Conservation (phyloP, 1,284 basidiomycete species). For the Moesziomyces sp. region DNA sequence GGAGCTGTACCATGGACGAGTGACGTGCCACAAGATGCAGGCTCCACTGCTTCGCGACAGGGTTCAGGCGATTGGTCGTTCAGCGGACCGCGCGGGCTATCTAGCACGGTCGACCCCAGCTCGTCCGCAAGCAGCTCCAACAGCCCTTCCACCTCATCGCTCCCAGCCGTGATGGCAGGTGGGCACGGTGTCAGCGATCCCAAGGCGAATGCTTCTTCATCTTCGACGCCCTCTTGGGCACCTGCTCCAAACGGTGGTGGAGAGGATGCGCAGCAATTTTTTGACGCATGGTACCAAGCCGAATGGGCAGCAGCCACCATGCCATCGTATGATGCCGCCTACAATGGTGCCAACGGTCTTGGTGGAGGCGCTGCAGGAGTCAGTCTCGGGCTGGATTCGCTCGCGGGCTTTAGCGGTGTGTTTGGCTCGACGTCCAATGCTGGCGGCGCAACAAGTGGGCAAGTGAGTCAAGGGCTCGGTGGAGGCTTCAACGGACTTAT, state of each 20-base stretch:
- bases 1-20: neutral
- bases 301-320: constrained; percentile 52
- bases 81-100: constrained; percentile 16
- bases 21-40: constrained; percentile 12
- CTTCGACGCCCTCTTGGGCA: constrained; percentile 27
- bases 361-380: constrained; percentile 39
- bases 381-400: constrained; percentile 33
- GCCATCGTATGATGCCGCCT: constrained; percentile 46
- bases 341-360: constrained; percentile 27
- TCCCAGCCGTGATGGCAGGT: constrained; percentile 7
- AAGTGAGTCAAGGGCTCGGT: constrained; percentile 29
- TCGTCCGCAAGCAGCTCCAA: constrained; percentile 29
- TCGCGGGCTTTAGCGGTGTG: constrained; percentile 26
- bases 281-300: constrained; percentile 52
- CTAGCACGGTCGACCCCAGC: constrained; percentile 19
- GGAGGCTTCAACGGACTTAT: constrained; percentile 39
- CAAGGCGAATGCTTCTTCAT: constrained; percentile 15
- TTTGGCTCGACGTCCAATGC: constrained; percentile 5
- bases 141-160: constrained; percentile 34
- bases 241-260: constrained; percentile 27
- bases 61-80: constrained; percentile 42
- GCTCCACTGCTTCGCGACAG: constrained; percentile 20
- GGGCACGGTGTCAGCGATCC: constrained; percentile 11
- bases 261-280: constrained; percentile 53
- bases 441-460: constrained; percentile 1